Evolutionary conservation across 2,329 filamentous ascomycete genomes (phyloP), one percentile per base, ranked within the genome.

Genomic region (Aureobasidium sp.): DNA sequence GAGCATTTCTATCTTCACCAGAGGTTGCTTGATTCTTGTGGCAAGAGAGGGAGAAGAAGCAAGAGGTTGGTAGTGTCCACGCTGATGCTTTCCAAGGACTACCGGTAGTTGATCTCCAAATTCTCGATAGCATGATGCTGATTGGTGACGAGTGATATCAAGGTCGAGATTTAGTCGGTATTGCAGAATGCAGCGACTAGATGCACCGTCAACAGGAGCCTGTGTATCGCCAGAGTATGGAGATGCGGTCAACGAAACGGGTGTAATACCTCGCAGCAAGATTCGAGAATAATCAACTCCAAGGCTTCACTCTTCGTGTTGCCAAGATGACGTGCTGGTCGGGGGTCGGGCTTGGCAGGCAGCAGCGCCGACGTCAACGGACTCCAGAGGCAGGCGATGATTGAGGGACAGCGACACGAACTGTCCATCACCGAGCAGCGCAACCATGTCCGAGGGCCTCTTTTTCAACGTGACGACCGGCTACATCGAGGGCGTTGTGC

Each of bases 401-500:
- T 54, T 54, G 51, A 54, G 37, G 37, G 25, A 54, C 10, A 21
- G n/a, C 38, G 15, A 43, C 27, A 45, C 21, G 23, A n/a, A n/a
- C n/a, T 35, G 23, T 38, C 19, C 21, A 42, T 17, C 43, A 57
- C 25, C 29, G 31, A n/a, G 19, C 40, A 45, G 21, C 58, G 42
- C 61, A 64, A 74, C 70, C 61, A 75, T 78, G 64, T 74, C 74
- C 29, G 70, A 76, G 61, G 73, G 75, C 27, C 72, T 73, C 33
- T 75, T 74, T 65, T 71, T 77, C 49, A 78, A 79, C 59, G 75
- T 75, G 67, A 74, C 74, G 31, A 74, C 63, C 70, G 95, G 92
- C 77, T 97, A 95, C 77, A 86, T 97, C 73, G 94, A 99, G 78
- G 94, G 94, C 74, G 92, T 99, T 74, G 90, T 97, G 70, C 89